phyloP scores from a whole-genome alignment of 495 filamentous ascomycete genomes.

The Aspergillus ellipticus region DNA sequence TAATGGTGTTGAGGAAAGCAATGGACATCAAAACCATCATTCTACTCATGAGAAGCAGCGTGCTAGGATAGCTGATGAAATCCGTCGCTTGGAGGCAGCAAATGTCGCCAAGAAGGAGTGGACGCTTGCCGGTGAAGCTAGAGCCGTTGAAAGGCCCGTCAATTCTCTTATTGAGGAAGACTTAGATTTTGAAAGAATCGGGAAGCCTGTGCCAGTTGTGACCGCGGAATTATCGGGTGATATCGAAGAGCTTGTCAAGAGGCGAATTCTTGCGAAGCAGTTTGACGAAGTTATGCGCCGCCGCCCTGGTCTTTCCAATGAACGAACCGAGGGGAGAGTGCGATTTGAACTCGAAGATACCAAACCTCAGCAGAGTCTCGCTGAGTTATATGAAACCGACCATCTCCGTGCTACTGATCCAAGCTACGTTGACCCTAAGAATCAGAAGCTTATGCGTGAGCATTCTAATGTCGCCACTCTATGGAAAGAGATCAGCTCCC shows the following conservation, averaged over 20 bases:
- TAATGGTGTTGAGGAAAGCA: constrained; percentile 34
- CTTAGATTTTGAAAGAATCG: constrained; percentile 91
- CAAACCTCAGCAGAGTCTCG: constrained; percentile 80
- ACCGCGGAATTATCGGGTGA: constrained; percentile 90
- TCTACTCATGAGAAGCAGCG: constrained; percentile 85
- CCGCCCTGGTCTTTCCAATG: constrained; percentile 56
- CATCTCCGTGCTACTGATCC: constrained; percentile 76
- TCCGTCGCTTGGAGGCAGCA: constrained; percentile 81
- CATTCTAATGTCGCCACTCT: constrained; percentile 79
- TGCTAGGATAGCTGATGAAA: constrained; percentile 81
- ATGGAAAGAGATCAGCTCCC: constrained; percentile 77
- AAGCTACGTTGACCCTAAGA: constrained; percentile 70
- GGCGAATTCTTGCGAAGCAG: constrained; percentile 82
- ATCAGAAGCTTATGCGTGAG: constrained; percentile 77
- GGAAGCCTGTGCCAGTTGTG: constrained; percentile 91
- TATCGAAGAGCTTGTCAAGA: constrained; percentile 92
- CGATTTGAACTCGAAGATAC: constrained; percentile 79
- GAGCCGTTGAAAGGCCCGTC: constrained; percentile 72
- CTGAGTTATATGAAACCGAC: constrained; percentile 92
- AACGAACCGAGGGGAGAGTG: constrained; percentile 58
- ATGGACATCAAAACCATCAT: constrained; percentile 52
- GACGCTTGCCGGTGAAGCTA: constrained; percentile 86
- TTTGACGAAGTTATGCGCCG: constrained; percentile 90
- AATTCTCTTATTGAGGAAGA: constrained; percentile 95
- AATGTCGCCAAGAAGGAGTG: constrained; percentile 89